phyloP scores from a whole-genome alignment of 331 rosid genomes.

The Quercus phellos region DNA sequence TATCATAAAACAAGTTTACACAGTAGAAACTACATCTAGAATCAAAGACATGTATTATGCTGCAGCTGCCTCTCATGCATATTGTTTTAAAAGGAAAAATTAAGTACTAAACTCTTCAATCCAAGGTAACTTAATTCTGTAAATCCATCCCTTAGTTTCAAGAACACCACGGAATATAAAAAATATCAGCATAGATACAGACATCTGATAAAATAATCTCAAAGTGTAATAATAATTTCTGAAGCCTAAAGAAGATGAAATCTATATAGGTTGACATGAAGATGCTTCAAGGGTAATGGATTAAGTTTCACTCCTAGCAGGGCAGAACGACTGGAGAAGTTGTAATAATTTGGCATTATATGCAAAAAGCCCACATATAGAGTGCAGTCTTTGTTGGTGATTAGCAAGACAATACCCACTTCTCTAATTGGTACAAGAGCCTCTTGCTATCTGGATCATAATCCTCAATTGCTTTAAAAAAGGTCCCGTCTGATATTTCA shows the following conservation, averaged over 20 bases:
- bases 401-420: conserved; percentile 42
- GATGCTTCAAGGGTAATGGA: background rate
- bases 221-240: background rate
- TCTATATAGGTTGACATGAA: background rate
- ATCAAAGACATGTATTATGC: background rate
- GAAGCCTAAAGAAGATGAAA: background rate
- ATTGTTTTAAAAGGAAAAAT: background rate
- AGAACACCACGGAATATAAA: background rate
- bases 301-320: background rate
- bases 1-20: background rate
- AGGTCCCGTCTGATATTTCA: conserved; percentile 88
- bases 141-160: background rate
- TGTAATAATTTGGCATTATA: conserved; percentile 7
- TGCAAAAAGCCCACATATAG: conserved; percentile 17
- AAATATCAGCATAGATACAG: background rate
- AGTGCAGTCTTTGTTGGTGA: conserved; percentile 6
- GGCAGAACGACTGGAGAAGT: background rate
- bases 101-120: background rate
- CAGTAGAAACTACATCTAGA: background rate
- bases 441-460: conserved; percentile 92
- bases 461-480: conserved; percentile 91
- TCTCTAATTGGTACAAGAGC: conserved; percentile 66
- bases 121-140: background rate
- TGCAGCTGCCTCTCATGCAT: background rate
- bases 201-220: background rate